Conservation (phyloP, 208 protist species). For the Herpetomonas samuelpessoai region DNA sequence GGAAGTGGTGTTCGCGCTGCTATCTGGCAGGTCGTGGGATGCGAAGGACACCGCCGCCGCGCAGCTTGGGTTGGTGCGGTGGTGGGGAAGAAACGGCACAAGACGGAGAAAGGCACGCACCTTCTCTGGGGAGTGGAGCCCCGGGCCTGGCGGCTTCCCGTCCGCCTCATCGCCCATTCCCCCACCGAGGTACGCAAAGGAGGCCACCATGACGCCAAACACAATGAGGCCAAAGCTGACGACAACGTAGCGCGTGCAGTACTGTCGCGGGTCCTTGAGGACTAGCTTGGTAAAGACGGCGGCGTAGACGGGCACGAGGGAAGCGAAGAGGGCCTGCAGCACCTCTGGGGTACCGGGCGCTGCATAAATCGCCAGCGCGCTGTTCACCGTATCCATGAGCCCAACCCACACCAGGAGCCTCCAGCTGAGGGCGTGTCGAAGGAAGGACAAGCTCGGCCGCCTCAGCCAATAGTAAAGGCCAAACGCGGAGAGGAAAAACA, state of each 20-base stretch:
- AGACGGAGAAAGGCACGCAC: not conserved
- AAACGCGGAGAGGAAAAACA: conserved; percentile 41
- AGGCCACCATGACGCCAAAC: conserved; percentile 35
- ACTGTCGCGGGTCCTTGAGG: conserved; percentile 40
- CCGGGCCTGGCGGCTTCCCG: too few species aligned
- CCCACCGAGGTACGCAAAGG: conserved; percentile 18
- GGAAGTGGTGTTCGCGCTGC: not conserved
- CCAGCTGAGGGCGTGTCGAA: conserved; percentile 19
- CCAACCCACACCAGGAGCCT: conserved; percentile 34
- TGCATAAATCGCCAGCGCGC: conserved; percentile 49
- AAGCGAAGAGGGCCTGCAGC: conserved; percentile 55
- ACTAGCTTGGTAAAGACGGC: conserved; percentile 47
- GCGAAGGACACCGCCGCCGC: too few species aligned
- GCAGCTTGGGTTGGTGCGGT: not conserved
- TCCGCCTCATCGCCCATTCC: not conserved
- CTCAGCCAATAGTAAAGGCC: conserved; percentile 22
- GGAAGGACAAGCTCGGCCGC: conserved; percentile 30
- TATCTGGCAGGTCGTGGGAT: not conserved
- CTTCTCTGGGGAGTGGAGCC: not conserved
- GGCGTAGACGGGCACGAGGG: conserved; percentile 46
- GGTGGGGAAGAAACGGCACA: not conserved
- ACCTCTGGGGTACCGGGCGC: conserved; percentile 49
- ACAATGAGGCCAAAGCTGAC: conserved; percentile 42
- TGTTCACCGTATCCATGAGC: conserved; percentile 50
- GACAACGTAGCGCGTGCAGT: conserved; percentile 27